A percentile compares a stretch with the other conserved stretches of the same genome.
Conservation (phyloP, 2,329 filamentous ascomycete species). For the Paecilomyces formosus region DNA sequence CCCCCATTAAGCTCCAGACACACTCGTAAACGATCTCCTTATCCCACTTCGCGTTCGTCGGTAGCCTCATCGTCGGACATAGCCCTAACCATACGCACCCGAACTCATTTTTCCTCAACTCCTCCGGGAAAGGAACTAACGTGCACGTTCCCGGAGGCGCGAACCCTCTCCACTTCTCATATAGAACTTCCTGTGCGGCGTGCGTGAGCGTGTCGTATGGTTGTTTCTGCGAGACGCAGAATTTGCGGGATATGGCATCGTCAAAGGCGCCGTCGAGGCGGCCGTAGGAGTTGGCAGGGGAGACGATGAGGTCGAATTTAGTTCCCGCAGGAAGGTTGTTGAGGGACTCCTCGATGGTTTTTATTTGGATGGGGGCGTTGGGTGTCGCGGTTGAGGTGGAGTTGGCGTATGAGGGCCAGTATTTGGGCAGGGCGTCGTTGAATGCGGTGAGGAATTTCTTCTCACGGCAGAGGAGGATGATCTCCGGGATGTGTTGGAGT, state of each 20-base stretch:
- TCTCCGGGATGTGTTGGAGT: constrained; percentile 24
- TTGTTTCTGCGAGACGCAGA: constrained; percentile 32
- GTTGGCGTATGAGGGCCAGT: constrained; percentile 23
- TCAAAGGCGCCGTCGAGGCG: constrained; percentile 50
- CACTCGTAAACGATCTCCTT: constrained; percentile 49
- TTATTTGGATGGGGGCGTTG: constrained; percentile 27
- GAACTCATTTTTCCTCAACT: constrained; percentile 34
- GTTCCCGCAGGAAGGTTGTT: constrained; percentile 25
- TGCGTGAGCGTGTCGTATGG: constrained; percentile 44
- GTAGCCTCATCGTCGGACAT: constrained; percentile 49
- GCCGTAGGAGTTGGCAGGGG: constrained; percentile 49
- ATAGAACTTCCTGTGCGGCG: constrained; percentile 39
- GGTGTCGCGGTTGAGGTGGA: constrained; percentile 8
- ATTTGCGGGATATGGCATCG: constrained; percentile 45
- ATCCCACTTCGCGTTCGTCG: constrained; percentile 41
- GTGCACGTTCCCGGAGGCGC: constrained; percentile 46
- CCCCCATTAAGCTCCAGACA: constrained; percentile 45
- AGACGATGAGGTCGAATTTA: constrained; percentile 45
- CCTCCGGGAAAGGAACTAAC: constrained; percentile 37
- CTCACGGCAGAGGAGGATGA: constrained; percentile 39
- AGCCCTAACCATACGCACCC: constrained; percentile 40
- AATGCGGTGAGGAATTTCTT: constrained; percentile 34
- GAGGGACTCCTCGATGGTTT: constrained; percentile 29
- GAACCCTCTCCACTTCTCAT: constrained; percentile 43
- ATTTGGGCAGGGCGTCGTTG: constrained; percentile 21